Conservation (phyloP, 2,329 filamentous ascomycete species). For the Aspergillus phoenicis region DNA sequence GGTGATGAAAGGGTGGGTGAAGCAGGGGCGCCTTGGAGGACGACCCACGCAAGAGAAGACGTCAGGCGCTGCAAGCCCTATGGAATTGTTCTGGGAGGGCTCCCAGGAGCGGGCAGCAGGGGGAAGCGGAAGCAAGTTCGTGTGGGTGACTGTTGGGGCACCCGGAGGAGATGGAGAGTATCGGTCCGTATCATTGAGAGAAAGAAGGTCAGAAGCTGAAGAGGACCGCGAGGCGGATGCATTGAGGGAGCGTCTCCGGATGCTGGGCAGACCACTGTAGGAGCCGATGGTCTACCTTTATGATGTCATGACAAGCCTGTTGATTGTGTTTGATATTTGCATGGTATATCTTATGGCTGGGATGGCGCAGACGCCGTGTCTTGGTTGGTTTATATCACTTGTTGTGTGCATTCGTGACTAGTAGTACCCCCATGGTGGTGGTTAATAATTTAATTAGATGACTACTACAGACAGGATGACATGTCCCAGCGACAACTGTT, state of each 20-base stretch:
- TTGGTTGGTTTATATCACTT: not conserved
- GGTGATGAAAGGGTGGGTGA: conserved; percentile 45
- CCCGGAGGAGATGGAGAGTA: conserved; percentile 51
- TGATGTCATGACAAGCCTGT: not conserved
- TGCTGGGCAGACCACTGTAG: conserved; percentile 23
- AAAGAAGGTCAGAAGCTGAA: conserved; percentile 24
- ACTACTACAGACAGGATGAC: not conserved
- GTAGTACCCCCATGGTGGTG: not conserved
- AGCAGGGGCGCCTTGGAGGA: conserved; percentile 41
- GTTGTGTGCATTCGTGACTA: not conserved
- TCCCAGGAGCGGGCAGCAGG: conserved; percentile 44
- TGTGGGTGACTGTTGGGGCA: conserved; percentile 55
- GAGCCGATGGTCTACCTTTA: not conserved
- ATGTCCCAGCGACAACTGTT: no score
- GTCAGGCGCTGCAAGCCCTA: conserved; percentile 8
- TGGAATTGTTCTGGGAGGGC: conserved; percentile 46
- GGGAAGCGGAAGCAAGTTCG: conserved; percentile 53
- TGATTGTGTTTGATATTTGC: not conserved
- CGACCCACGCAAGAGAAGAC: conserved; percentile 23
- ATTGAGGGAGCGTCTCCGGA: conserved; percentile 33
- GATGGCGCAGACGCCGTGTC: not conserved
- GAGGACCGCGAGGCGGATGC: conserved; percentile 33
- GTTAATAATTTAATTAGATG: not conserved
- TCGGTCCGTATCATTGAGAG: conserved; percentile 41
- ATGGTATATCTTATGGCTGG: not conserved